Base-by-base conservation (phyloP, 176 grass and related monocot genomes). In the Aegilops tauschii region DNA sequence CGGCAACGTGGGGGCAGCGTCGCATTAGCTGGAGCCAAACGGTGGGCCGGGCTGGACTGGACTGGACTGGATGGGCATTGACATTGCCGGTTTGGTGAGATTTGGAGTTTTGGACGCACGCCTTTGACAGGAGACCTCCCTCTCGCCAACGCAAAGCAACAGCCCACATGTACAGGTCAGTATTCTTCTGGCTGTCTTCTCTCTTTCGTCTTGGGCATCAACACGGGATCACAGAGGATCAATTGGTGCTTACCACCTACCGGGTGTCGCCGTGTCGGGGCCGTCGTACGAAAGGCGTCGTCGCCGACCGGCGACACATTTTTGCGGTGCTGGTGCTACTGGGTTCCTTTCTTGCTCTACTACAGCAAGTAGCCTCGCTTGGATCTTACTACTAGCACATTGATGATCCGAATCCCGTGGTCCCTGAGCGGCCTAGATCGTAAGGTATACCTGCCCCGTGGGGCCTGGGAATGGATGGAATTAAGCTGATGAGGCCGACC, bases 81-180 rank as follows among this genome's bases (percentile, higher is more conserved):
- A 42, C 79, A 79, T 39, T 12, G 61, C 17, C 28, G 76, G 31
- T 35, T 23, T 36, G 76, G 5, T 62, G 18, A 25, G 30, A 61
- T 61, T 77, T 85, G 83, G 67, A 31, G 76, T 71, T 80, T 83
- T 90, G 85, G 75, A 75, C 76, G 30, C 67, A 61, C 75, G 80
- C 45, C 61, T 79, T 87, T 79, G 80, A 80, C 80, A 66, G 89
- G 89, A 87, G 27, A 71, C 39, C 45, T 61, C 28, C 69, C 68
- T 65, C 47, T 69, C 40, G 35, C 63, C 73, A 49, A 56, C 77
- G 52, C 65, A 78, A 36, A 2, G 54, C 58, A 64, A 83, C 84
- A 87, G 74, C 84, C 73, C 84, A 87, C 58, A 68, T 59, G 20
- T 47, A 87, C 58, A 76, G 65, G 13, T 61, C 62, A 83, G 61